Conservation (phyloP, 2,329 filamentous ascomycete species). For the Claviceps africana region DNA sequence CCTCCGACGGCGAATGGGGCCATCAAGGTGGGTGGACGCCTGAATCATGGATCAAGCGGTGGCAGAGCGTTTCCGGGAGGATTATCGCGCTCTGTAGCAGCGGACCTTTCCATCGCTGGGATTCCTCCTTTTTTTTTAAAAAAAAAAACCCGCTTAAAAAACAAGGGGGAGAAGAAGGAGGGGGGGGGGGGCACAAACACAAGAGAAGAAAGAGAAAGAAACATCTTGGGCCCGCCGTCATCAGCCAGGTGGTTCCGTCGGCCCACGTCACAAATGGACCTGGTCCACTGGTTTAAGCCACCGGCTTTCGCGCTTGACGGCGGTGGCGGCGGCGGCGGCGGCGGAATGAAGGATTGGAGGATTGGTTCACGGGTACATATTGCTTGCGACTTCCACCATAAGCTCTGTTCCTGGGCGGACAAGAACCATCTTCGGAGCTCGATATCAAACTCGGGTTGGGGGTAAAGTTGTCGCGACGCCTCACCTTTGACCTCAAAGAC, state of each 20-base stretch:
- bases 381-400: background rate
- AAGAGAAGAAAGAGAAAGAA: background rate
- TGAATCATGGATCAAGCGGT: too few relatives aligned
- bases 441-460: background rate
- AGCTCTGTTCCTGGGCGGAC: background rate
- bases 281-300: conserved; percentile 1
- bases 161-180: too few relatives aligned
- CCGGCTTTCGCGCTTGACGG: background rate
- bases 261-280: background rate
- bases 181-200: too few relatives aligned
- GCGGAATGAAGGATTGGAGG: too few relatives aligned
- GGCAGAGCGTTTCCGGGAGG: too few relatives aligned
- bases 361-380: background rate
- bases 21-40: too few relatives aligned
- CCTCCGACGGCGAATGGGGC: background rate
- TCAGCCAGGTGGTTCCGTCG: background rate
- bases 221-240: background rate
- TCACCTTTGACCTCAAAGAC: background rate
- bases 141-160: too few relatives aligned
- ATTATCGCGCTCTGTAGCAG: background rate
- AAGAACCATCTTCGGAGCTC: background rate
- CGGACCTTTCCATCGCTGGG: background rate
- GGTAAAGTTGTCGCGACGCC: background rate
- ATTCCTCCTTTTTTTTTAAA: background rate
- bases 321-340: too few relatives aligned